Evolutionary conservation across 140 eudicot genomes (phyloP).

Genomic region (Artemisia princeps): DNA sequence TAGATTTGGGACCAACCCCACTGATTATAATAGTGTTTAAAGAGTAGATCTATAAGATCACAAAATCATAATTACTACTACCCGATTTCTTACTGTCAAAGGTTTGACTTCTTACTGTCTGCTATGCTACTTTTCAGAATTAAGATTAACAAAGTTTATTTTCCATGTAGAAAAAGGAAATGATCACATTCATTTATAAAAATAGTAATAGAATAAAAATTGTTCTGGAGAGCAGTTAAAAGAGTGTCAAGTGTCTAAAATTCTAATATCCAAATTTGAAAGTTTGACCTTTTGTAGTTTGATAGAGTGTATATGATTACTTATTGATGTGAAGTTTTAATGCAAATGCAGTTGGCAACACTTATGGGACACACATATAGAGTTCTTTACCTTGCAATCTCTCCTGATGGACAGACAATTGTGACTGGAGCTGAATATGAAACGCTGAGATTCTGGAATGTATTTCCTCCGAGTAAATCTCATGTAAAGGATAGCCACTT

Average conservation of each 20-base stretch:
- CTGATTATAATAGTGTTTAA: slow-evolving; percentile 24
- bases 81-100: too few species aligned
- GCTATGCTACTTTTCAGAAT: too few species aligned
- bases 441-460: slow-evolving; percentile 82
- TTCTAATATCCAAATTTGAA: too few species aligned
- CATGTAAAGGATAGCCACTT: slow-evolving; percentile 36
- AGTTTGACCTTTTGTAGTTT: too few species aligned
- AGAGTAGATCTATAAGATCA: slow-evolving; percentile 17
- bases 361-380: slow-evolving; percentile 75
- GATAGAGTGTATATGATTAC: slow-evolving; percentile 13
- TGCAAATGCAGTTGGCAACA: slow-evolving; percentile 67
- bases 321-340: not conserved
- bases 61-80: too few species aligned
- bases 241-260: too few species aligned
- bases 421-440: slow-evolving; percentile 97
- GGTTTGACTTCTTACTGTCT: too few species aligned
- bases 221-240: too few species aligned
- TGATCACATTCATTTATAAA: too few species aligned
- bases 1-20: slow-evolving; percentile 19
- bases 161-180: too few species aligned
- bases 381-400: slow-evolving; percentile 82
- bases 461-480: slow-evolving; percentile 77
- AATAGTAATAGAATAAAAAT: too few species aligned
- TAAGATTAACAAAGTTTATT: too few species aligned
- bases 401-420: slow-evolving; percentile 94